These are phyloP conservation scores for Mycena filopes DNA, from an alignment of 768 basidiomycete species.

Conservation along the genomic window DNA sequence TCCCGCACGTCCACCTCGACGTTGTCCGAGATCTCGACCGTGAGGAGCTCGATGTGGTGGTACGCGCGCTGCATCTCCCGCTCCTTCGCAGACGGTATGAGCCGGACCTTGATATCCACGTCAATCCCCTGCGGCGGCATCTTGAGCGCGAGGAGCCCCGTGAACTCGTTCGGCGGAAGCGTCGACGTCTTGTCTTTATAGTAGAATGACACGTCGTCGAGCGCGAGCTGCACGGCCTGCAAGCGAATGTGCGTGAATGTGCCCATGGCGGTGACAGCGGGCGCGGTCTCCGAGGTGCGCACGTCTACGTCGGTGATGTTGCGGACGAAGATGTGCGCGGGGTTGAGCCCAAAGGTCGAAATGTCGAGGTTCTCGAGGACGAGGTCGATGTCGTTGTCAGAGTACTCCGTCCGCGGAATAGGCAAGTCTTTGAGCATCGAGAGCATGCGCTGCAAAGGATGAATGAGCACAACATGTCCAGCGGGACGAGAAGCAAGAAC, in stretches of 20 bases:
- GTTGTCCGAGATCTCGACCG: conserved; percentile 66
- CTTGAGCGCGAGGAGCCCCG: conserved; percentile 68
- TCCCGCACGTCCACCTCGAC: conserved; percentile 63
- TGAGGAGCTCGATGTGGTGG: conserved; percentile 64
- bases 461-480: neutral
- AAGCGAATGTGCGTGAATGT: conserved; percentile 71
- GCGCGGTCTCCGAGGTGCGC: conserved; percentile 32
- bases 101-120: conserved; percentile 69
- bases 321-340: conserved; percentile 74
- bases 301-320: conserved; percentile 70
- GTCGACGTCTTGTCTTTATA: conserved; percentile 57
- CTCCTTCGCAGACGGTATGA: conserved; percentile 63
- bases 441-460: conserved; percentile 47
- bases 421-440: conserved; percentile 65
- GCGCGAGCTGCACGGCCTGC: conserved; percentile 70
- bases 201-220: conserved; percentile 78
- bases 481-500: neutral
- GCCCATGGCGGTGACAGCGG: conserved; percentile 66
- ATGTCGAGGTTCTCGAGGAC: conserved; percentile 80
- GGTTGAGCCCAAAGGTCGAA: conserved; percentile 70
- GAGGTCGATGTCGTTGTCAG: conserved; percentile 73
- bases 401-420: conserved; percentile 82
- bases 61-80: conserved; percentile 60
- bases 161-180: conserved; percentile 64
- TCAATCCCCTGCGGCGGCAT: conserved; percentile 76